Evolutionary conservation across 2,329 filamentous ascomycete genomes (phyloP), one percentile per base, ranked within the genome.

Genomic region (Aspergillus brunneoviolaceus): DNA sequence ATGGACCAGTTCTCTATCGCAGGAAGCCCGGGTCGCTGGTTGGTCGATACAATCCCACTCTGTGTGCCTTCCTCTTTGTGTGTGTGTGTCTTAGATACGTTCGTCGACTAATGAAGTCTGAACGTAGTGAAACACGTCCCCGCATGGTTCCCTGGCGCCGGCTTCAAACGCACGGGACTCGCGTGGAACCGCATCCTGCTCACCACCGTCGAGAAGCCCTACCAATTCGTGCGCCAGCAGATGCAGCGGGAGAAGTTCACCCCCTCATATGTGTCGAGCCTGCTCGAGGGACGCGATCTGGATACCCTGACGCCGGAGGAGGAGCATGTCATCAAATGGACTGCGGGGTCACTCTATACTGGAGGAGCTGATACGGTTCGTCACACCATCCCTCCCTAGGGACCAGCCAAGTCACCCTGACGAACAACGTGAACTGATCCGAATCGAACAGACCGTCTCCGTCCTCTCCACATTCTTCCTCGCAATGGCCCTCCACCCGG

Each of bases 401-500:
- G 27, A 7, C 1, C 9, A 9, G 27, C 9, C 6, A 29, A 29
- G 27, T 29, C 27, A 29, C 9, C 23, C 23, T 9, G 27, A 29
- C 9, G 2, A 9, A 29, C 9, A 9, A 29, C 1, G 27, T 29
- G 27, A 29, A 29, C 27, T 29, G 27, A 29, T 2, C 27, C 27
- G 5, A 29, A 29, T 33, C 49, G 1, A 35, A 55, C n/a, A 80
- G 78, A 82, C 76, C 3, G 76, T 80, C 0, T 79, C 72, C 1
- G 70, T 77, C 0, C 62, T 81, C 3, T 64, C 69, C 31, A 69
- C 64, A 0, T 85, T 85, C 66, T 74, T 83, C 21, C 74, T 86
- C 0, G 83, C 82, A 0, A 85, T 85, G 69, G 78, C 75, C 16
- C 73, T 83, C n/a, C 81, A 80, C 33, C 80, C 80, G 0, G 77